Evolutionary conservation across 371 early-diverging fungal species (phyloP).

Genomic region (Mortierella sp.): DNA sequence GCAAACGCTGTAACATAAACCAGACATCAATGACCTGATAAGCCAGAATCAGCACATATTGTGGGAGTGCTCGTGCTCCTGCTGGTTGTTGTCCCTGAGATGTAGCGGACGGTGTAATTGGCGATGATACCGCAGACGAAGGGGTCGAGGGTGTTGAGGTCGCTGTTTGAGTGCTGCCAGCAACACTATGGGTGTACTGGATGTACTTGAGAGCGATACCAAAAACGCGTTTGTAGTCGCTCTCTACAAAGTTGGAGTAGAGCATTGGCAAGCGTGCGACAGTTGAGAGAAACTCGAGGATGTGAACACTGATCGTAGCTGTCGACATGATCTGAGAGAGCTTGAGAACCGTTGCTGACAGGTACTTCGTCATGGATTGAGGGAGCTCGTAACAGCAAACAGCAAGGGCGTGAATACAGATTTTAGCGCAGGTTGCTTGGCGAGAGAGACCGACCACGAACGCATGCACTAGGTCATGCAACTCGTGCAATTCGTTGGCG

Average conservation of each 20-base stretch:
- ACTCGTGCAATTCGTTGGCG: conserved; percentile 75
- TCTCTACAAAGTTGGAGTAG: conserved; percentile 84
- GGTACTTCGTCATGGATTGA: conserved; percentile 75
- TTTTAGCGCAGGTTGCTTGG: conserved; percentile 77
- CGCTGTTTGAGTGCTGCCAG: conserved; percentile 20
- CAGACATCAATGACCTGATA: conserved; percentile 91
- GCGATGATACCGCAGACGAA: conserved; percentile 30
- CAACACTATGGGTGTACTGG: conserved; percentile 70
- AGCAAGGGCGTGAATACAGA: conserved; percentile 86
- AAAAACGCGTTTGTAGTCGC: conserved; percentile 90
- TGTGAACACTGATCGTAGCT: conserved; percentile 82
- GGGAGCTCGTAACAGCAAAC: conserved; percentile 89
- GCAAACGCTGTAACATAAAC: conserved; percentile 81
- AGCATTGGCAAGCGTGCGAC: conserved; percentile 85
- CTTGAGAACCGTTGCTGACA: conserved; percentile 77
- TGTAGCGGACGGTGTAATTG: conserved; percentile 22
- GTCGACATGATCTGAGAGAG: conserved; percentile 89
- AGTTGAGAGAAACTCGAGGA: conserved; percentile 89
- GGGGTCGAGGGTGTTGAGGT: conserved; percentile 27
- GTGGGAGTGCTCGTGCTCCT: conserved; percentile 64
- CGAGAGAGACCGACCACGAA: conserved; percentile 83
- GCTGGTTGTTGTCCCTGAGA: conserved; percentile 29
- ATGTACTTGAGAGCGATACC: conserved; percentile 93
- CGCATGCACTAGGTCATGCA: conserved; percentile 80
- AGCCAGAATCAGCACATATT: conserved; percentile 89